Percentiles rank a stretch among this genome's conserved stretches.
Conservation (phyloP, 2,329 filamentous ascomycete genomes). For the Dothistroma pini region DNA sequence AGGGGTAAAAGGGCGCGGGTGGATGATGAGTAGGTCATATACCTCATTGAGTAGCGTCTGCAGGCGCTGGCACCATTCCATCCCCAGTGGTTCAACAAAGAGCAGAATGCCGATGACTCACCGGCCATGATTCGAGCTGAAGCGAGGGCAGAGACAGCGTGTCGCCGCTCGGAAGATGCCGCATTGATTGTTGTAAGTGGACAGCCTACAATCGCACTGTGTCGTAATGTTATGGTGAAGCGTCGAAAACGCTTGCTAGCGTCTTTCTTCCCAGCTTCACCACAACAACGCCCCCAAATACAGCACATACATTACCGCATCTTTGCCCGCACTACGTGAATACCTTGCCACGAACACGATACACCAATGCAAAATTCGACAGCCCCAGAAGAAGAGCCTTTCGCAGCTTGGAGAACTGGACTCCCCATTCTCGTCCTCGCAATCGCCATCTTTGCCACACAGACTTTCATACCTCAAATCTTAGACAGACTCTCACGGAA, state of each 20-base stretch:
- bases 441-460: neutral
- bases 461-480: neutral
- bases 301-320: neutral
- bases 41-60: neutral
- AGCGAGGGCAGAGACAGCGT: no score
- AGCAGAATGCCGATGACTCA: no score
- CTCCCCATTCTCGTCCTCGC: neutral
- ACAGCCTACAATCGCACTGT: neutral
- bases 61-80: no score
- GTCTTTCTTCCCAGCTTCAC: neutral
- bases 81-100: no score
- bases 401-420: neutral
- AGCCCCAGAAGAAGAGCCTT: neutral
- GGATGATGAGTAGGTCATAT: slow-evolving; percentile 58
- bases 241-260: neutral
- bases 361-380: neutral
- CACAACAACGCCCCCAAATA: neutral
- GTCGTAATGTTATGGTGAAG: neutral
- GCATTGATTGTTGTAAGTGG: neutral
- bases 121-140: no score
- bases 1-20: slow-evolving; percentile 69
- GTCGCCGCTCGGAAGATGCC: neutral
- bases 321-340: neutral
- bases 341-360: neutral
- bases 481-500: neutral